These are phyloP conservation scores for Leccinum laetum DNA, from an alignment of 1,284 basidiomycete genomes.

Conservation along the genomic window DNA sequence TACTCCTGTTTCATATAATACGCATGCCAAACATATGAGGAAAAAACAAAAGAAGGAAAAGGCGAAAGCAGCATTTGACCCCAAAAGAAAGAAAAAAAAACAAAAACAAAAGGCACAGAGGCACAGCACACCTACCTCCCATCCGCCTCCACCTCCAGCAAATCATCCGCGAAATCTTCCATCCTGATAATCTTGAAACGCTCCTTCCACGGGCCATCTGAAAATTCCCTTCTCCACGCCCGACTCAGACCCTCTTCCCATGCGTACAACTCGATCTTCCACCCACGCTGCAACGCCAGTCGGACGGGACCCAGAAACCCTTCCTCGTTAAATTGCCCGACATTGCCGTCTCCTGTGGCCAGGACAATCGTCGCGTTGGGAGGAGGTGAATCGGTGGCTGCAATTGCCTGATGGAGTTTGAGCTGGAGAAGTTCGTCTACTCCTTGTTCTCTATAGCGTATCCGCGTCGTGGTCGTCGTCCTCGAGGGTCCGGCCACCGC, in stretches of 20 bases:
- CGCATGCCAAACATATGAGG: background rate
- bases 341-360: slow-evolving; percentile 88
- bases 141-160: slow-evolving; percentile 43
- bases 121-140: slow-evolving; percentile 12
- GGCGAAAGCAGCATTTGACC: background rate
- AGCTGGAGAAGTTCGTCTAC: slow-evolving; percentile 88
- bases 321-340: slow-evolving; percentile 85
- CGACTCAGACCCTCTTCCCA: slow-evolving; percentile 81
- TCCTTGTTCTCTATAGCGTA: slow-evolving; percentile 76
- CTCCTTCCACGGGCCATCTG: slow-evolving; percentile 41
- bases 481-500: slow-evolving; percentile 13
- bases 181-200: slow-evolving; percentile 56
- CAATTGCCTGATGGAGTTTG: slow-evolving; percentile 82
- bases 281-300: slow-evolving; percentile 80
- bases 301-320: slow-evolving; percentile 85
- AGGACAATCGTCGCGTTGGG: slow-evolving; percentile 78
- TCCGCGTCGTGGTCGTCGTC: slow-evolving; percentile 26
- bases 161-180: slow-evolving; percentile 59
- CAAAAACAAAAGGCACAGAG: background rate
- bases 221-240: slow-evolving; percentile 70
- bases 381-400: slow-evolving; percentile 60
- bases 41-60: background rate
- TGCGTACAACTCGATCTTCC: slow-evolving; percentile 86
- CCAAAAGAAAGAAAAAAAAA: background rate
- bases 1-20: background rate